Base-by-base conservation (phyloP, 2,329 filamentous ascomycete species). In the Tolypocladium sp. region DNA sequence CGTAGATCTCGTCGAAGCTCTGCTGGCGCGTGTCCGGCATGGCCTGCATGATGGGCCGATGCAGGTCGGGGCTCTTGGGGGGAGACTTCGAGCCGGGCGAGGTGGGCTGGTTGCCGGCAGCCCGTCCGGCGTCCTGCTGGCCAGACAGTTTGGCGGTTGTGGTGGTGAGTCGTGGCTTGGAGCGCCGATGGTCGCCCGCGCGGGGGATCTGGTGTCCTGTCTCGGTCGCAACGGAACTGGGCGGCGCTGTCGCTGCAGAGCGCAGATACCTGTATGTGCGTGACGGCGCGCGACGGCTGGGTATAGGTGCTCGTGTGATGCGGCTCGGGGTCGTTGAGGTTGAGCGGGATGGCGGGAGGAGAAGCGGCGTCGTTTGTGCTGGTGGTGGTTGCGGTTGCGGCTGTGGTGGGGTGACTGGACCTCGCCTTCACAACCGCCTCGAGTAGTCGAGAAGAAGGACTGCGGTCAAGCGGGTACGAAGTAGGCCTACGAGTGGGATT, bases 1-100 rank as follows among this genome's bases (percentile, higher is more conserved):
- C 94, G 76, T 99, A 99, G 74, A 97, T 96, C 82, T 99, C 94
- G 77, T 99, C 94, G 72, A 97, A 97, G 71, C 89, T 94, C 80
- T 99, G 94, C 77, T 90, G 86, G 69, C 92, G 90, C 66, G 89
- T 85, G 71, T 87, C 85, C 55, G 85, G 85, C 78, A 88, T 84
- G 63, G 84, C 82, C 75, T 86, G 83, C 79, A 88, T 81, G 69
- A 82, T 82, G 66, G 81, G 79, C 62, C 79, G 75, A 67, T 80
- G 79, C 56, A 63, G 56, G 62, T 75, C 69, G 57, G 72, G 74
- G 59, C 70, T 70, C 61, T 66, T 67, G 59, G 71, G 69, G 37
- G 70, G 68, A 60, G 65, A 66, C 15, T 49, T 55, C 25, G 52
- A 58, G 27, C 25, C 8, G 20, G 63, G 44, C 13, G 61, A 59